Percentiles rank a stretch among this genome's conserved stretches.
Conservation (phyloP, 345 rosid species). For the Ceriops zippeliana region DNA sequence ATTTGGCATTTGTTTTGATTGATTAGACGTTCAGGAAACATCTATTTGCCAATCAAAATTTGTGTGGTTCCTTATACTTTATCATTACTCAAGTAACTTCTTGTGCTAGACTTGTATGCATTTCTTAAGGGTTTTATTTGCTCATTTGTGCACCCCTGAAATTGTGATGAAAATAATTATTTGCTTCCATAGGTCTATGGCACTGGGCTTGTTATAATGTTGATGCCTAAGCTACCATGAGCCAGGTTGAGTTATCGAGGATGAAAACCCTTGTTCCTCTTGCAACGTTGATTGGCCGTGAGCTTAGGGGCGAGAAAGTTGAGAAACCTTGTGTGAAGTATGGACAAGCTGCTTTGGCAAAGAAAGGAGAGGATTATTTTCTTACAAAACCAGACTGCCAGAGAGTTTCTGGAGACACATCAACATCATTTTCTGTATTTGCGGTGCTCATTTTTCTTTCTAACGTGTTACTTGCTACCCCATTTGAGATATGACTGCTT, state of each 20-base stretch:
- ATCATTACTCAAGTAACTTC: too few species aligned
- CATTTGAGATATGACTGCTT: not conserved
- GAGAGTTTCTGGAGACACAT: constrained; percentile 72
- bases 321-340: constrained; percentile 83
- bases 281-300: constrained; percentile 86
- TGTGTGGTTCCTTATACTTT: too few species aligned
- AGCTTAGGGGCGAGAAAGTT: constrained; percentile 78
- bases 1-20: not conserved
- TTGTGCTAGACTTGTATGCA: too few species aligned
- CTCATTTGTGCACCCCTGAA: not conserved
- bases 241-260: constrained; percentile 56
- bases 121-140: not conserved
- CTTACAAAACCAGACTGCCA: constrained; percentile 70
- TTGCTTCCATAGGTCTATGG: constrained; percentile 21
- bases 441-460: constrained; percentile 51
- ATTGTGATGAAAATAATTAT: not conserved
- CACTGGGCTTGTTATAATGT: constrained; percentile 34
- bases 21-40: too few species aligned
- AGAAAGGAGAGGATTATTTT: constrained; percentile 97
- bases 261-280: constrained; percentile 81
- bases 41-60: too few species aligned
- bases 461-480: not conserved
- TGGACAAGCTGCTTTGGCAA: constrained; percentile 97
- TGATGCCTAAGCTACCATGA: constrained; percentile 57
- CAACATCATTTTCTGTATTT: constrained; percentile 86